Percentiles rank a stretch among this genome's conserved stretches.
Evolutionary conservation across 805 yeast species (phyloP).

Genomic region (Cyberlindnera veronae): DNA sequence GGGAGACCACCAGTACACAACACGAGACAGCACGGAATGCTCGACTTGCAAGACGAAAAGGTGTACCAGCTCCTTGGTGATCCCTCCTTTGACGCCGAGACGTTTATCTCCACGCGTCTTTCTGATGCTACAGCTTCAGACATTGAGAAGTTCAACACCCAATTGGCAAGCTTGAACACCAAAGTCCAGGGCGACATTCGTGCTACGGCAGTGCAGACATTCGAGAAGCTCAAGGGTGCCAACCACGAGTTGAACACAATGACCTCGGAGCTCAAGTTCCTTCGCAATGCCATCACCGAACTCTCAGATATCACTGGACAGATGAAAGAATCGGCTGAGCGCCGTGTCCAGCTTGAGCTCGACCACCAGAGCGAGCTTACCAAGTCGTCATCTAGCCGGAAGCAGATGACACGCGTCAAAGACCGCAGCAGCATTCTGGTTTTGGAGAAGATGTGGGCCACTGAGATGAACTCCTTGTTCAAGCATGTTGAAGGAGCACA

Average conservation of each 20-base stretch:
- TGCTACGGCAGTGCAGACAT: slow-evolving; percentile 56
- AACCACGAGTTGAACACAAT: slow-evolving; percentile 61
- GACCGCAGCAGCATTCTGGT: slow-evolving; percentile 71
- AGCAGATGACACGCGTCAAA: slow-evolving; percentile 50
- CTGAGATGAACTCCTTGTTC: slow-evolving; percentile 63
- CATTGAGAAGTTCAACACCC: slow-evolving; percentile 65
- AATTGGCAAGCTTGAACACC: slow-evolving; percentile 44
- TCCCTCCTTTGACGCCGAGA: slow-evolving; percentile 44
- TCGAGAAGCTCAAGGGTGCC: slow-evolving; percentile 55
- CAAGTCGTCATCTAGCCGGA: slow-evolving; percentile 14
- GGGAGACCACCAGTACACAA: slow-evolving; percentile 4
- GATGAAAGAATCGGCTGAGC: slow-evolving; percentile 59
- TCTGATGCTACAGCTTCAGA: slow-evolving; percentile 66
- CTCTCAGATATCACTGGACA: slow-evolving; percentile 57
- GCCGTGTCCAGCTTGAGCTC: slow-evolving; percentile 46
- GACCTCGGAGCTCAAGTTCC: slow-evolving; percentile 55
- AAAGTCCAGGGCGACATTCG: slow-evolving; percentile 57
- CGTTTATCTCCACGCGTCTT: slow-evolving; percentile 47
- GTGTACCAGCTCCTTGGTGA: slow-evolving; percentile 35
- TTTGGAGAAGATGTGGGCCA: slow-evolving; percentile 78
- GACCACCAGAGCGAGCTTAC: slow-evolving; percentile 24
- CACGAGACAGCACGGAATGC: slow-evolving; percentile 10
- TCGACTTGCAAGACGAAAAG: slow-evolving; percentile 23
- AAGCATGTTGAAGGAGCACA: slow-evolving; percentile 91
- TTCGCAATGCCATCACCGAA: slow-evolving; percentile 58